Evolutionary conservation across 345 rosid species (phyloP).

Genomic region (Cardamine chenopodiifolia): DNA sequence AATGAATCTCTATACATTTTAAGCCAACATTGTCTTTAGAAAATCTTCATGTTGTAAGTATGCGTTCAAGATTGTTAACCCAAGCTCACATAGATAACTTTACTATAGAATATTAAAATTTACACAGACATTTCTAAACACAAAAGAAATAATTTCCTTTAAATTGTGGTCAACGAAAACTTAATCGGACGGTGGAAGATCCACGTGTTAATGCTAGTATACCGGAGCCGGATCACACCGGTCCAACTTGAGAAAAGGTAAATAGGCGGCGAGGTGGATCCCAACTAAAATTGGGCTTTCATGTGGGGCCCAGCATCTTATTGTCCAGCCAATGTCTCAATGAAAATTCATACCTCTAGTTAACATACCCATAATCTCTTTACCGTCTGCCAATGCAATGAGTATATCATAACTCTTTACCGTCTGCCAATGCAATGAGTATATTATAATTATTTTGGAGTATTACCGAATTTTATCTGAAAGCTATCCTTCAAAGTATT

Average conservation of each 20-base stretch:
- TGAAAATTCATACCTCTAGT: too few species aligned
- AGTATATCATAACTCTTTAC: constrained; percentile 28
- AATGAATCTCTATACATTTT: neutral
- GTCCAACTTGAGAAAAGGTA: constrained; percentile 28
- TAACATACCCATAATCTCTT: constrained; percentile 17
- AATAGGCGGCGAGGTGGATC: constrained; percentile 41
- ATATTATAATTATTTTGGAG: constrained; percentile 22
- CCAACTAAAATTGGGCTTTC: constrained; percentile 34
- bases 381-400: constrained; percentile 24
- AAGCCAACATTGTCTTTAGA: neutral
- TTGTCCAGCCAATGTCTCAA: constrained; percentile 33
- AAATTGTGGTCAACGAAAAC: constrained; percentile 2
- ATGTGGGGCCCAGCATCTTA: constrained; percentile 31
- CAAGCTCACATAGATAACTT: neutral
- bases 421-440: neutral
- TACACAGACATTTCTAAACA: neutral
- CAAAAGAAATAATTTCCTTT: neutral
- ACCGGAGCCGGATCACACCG: constrained; percentile 35
- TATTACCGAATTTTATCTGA: neutral
- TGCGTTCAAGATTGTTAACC: neutral
- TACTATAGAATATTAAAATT: neutral
- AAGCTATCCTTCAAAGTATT: neutral
- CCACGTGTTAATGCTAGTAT: constrained; percentile 13
- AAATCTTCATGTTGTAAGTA: neutral
- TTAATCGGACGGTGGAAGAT: constrained; percentile 34